Evolutionary conservation across 352 stramenopile species (phyloP), one percentile per base, ranked within the genome.

Genomic region (Phytophthora litchii): DNA sequence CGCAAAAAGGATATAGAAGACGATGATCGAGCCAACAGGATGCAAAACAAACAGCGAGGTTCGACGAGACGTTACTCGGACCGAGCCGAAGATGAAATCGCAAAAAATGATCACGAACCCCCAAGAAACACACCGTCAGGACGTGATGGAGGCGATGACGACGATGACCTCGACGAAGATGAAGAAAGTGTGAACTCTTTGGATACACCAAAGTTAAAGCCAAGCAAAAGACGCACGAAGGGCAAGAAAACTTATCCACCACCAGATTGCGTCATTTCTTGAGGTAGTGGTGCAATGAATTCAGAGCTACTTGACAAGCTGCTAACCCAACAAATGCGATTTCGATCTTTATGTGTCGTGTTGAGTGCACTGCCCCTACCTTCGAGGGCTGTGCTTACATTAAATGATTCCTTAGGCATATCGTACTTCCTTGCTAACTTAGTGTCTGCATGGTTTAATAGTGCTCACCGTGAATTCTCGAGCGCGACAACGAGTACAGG

Each of bases 201-300:
- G 9, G 54, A 53, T 5, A 34, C n/a, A 0, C 40, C 63, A 11
- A 67, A 52, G 42, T 37, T 59, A 14, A 27, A 52, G 8, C 64
- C 53, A 47, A 88, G 77, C 67, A 88, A 90, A 48, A 57, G 72
- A 27, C 78, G 80, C 13, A 90, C 80, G 12, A 90, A 90, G 37
- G 80, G 78, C 40, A 90, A 90, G 62, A 90, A 90, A 58, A 76
- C 54, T 4, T 44, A 65, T 16, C 63, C 66, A 13, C 52, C 67
- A 3, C 56, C 66, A 27, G 70, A 78, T 11, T 78, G 70, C 46
- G 53, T 70, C 25, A 69, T 78, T 54, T 76, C 70, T 12, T 78
- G 31, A 64, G 25, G 14, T 32, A 44, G 20, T 42, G 23, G 29
- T 13, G 7, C 19, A 21, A 42, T 23, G 23, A 47, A 17, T 13